These are phyloP conservation scores for Fusarium heterosporum DNA, from an alignment of 2,329 filamentous ascomycete species.

Conservation along the genomic window DNA sequence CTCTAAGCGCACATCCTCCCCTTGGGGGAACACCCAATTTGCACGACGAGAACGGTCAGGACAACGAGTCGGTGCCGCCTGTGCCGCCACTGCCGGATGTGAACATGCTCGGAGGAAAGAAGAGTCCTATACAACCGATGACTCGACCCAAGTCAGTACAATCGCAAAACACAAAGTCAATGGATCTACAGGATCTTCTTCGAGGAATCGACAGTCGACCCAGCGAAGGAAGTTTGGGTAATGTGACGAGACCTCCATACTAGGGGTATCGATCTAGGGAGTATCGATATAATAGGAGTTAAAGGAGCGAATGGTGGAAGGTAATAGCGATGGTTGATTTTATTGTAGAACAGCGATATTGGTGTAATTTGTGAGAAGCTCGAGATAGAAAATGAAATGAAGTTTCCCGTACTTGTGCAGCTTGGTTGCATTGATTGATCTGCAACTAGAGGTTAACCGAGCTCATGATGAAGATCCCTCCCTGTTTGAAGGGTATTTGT, in stretches of 20 bases:
- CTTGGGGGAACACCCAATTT: conserved; percentile 47
- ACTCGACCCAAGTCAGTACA: conserved; percentile 51
- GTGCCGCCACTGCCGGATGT: conserved; percentile 66
- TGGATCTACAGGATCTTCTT: conserved; percentile 63
- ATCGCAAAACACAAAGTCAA: conserved; percentile 50
- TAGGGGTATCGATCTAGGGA: conserved; percentile 43
- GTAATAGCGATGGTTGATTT: conserved; percentile 38
- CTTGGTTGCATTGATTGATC: conserved; percentile 2
- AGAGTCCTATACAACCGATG: conserved; percentile 50
- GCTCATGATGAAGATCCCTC: conserved; percentile 11
- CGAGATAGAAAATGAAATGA: conserved; percentile 23
- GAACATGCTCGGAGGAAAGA: conserved; percentile 48
- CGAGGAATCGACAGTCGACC: conserved; percentile 63
- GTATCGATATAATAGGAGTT: conserved; percentile 29
- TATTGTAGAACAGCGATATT: conserved; percentile 33
- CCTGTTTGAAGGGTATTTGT: conserved; percentile 9
- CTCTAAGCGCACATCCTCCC: conserved; percentile 59
- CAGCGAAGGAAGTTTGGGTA: conserved; percentile 60
- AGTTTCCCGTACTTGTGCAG: background rate
- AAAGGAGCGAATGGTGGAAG: background rate
- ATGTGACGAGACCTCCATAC: conserved; percentile 63
- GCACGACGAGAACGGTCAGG: conserved; percentile 49
- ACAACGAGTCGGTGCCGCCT: conserved; percentile 61
- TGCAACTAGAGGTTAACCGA: background rate
- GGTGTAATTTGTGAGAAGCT: conserved; percentile 27